Evolutionary conservation across 257 asterid species (phyloP).

Genomic region (Ehretia macrophylla): DNA sequence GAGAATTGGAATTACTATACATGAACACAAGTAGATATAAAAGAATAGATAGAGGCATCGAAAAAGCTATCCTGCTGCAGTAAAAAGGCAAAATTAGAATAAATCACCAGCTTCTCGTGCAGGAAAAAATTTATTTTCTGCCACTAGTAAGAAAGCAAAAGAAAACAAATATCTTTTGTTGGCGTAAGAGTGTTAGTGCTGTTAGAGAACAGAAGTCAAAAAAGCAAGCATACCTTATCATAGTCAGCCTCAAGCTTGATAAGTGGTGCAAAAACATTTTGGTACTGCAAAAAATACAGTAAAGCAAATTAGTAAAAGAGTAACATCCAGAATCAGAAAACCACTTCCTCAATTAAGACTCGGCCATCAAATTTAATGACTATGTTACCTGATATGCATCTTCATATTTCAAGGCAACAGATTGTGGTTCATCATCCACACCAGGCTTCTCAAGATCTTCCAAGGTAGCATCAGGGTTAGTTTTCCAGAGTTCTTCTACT

Average conservation of each 20-base stretch:
- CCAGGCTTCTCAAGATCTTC: conserved; percentile 97
- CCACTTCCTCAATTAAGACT: neutral
- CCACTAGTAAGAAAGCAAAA: neutral
- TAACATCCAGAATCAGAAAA: neutral
- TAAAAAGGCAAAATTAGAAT: neutral
- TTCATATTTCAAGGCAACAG: conserved; percentile 75
- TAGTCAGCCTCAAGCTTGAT: conserved; percentile 93
- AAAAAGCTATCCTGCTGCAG: too few relatives aligned
- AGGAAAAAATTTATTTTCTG: neutral
- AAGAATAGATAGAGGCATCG: too few relatives aligned
- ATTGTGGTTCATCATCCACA: conserved; percentile 87
- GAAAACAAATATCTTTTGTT: too few relatives aligned
- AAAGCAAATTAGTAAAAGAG: neutral
- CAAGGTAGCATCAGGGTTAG: conserved; percentile 76
- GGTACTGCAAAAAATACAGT: conserved; percentile 48
- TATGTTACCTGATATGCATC: conserved; percentile 75
- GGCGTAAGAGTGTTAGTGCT: too few relatives aligned
- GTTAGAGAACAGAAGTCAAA: neutral
- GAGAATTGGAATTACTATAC: too few relatives aligned
- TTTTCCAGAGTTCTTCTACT: conserved; percentile 87
- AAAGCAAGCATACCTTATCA: conserved; percentile 51
- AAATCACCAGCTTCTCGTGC: neutral
- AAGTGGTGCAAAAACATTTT: conserved; percentile 86
- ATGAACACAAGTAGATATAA: too few relatives aligned
- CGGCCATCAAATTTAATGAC: neutral